phyloP scores from a whole-genome alignment of 2,329 filamentous ascomycete species.

The Cadophora luteo-olivacea region DNA sequence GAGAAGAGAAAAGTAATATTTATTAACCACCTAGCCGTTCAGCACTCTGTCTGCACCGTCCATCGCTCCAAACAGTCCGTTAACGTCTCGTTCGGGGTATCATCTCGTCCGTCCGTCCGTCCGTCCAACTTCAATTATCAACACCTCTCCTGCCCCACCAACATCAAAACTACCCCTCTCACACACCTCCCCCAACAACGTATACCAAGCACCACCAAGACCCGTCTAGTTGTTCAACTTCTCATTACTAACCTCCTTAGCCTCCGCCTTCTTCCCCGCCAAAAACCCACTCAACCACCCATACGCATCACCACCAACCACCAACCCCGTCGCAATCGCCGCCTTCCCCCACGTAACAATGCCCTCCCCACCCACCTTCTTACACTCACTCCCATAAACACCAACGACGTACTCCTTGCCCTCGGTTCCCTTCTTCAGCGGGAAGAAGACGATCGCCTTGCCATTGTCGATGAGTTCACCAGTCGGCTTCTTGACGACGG shows the following conservation, averaged over 20 bases:
- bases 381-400: slow-evolving; percentile 64
- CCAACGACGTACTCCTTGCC: slow-evolving; percentile 66
- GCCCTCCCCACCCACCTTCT: slow-evolving; percentile 69
- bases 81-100: slow-evolving; percentile 11
- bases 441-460: slow-evolving; percentile 65
- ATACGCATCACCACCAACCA: slow-evolving; percentile 70
- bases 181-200: too few relatives aligned
- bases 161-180: neutral
- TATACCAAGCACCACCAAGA: neutral
- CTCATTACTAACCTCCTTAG: slow-evolving; percentile 61
- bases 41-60: neutral
- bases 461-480: slow-evolving; percentile 71
- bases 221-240: slow-evolving; percentile 31
- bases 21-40: neutral
- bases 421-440: slow-evolving; percentile 66
- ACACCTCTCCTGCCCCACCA: neutral
- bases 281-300: slow-evolving; percentile 65
- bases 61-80: neutral
- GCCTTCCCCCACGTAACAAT: slow-evolving; percentile 75
- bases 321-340: slow-evolving; percentile 68
- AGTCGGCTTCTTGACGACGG: slow-evolving; percentile 77
- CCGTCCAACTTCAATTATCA: neutral
- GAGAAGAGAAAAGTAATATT: neutral
- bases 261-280: slow-evolving; percentile 66
- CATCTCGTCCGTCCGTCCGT: slow-evolving; percentile 7